Evolutionary conservation across 2,329 filamentous ascomycete genomes (phyloP).

Genomic region (Scopulariopsis brevicaulis): DNA sequence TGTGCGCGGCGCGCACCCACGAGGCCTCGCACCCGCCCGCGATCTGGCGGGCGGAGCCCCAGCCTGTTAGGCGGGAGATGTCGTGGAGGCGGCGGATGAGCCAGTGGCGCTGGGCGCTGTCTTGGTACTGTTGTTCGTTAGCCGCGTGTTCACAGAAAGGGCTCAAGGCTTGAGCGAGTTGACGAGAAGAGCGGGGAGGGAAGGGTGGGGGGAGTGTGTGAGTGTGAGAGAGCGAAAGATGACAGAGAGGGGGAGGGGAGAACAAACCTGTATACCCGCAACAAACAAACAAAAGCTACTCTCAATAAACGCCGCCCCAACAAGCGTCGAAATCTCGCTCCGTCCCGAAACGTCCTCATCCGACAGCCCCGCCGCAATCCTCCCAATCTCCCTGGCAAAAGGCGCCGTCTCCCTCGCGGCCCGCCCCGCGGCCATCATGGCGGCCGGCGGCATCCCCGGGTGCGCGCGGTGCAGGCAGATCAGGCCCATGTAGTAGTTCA

Average conservation of each 20-base stretch:
- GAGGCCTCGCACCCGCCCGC: conserved; percentile 73
- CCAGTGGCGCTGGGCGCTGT: conserved; percentile 65
- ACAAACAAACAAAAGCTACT: conserved; percentile 77
- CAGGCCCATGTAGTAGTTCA: conserved; percentile 73
- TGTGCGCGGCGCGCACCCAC: conserved; percentile 66
- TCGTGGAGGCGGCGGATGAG: conserved; percentile 62
- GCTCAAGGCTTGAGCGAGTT: background rate
- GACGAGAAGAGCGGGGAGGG: background rate
- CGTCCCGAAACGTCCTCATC: conserved; percentile 36
- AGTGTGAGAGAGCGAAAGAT: background rate
- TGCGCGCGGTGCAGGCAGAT: conserved; percentile 76
- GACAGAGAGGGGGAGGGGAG: background rate
- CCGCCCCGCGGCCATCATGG: conserved; percentile 76
- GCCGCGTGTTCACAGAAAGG: conserved; percentile 1
- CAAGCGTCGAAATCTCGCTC: conserved; percentile 57
- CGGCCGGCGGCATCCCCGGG: conserved; percentile 81
- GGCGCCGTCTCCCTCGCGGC: conserved; percentile 59
- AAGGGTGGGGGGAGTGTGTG: too few relatives aligned
- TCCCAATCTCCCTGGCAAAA: conserved; percentile 65
- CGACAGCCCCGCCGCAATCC: conserved; percentile 64
- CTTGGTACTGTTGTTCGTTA: conserved; percentile 46
- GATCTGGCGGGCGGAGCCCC: conserved; percentile 74
- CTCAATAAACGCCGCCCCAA: conserved; percentile 76
- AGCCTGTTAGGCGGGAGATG: conserved; percentile 72
- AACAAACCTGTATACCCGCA: conserved; percentile 58